Percentiles rank a stretch among this genome's conserved stretches.
These are phyloP conservation scores for Trametes meyenii DNA, from an alignment of 768 basidiomycete species.

Conservation along the genomic window DNA sequence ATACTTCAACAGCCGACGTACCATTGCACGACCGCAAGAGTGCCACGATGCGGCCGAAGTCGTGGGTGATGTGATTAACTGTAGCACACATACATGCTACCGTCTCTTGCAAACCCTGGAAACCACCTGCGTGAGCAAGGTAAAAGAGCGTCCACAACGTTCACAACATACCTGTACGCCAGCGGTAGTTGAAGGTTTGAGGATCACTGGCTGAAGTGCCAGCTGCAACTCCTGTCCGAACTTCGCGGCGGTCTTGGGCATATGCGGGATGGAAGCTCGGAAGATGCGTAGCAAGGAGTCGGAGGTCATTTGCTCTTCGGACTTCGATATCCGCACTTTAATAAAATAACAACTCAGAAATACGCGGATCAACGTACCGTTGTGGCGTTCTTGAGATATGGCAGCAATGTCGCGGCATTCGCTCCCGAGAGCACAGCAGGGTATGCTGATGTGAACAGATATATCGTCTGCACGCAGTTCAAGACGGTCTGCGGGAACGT, in stretches of 20 bases:
- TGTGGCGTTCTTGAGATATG: constrained; percentile 84
- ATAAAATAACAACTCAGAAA: background rate
- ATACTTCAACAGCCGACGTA: constrained; percentile 34
- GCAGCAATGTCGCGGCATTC: constrained; percentile 84
- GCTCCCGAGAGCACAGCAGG: constrained; percentile 81
- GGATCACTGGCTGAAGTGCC: constrained; percentile 87
- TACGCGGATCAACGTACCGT: constrained; percentile 52
- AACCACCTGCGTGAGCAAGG: background rate
- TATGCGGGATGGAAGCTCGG: constrained; percentile 77
- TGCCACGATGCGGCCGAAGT: constrained; percentile 75
- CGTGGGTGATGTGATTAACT: constrained; percentile 83
- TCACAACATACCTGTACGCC: constrained; percentile 57
- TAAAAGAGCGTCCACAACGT: background rate
- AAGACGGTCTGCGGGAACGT: constrained; percentile 62
- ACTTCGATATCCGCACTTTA: constrained; percentile 43
- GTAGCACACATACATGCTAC: constrained; percentile 92
- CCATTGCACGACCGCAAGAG: constrained; percentile 87
- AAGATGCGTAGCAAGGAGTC: constrained; percentile 92
- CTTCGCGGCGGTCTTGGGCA: constrained; percentile 87
- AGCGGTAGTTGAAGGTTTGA: constrained; percentile 74
- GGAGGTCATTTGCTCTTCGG: constrained; percentile 80
- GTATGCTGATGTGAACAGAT: constrained; percentile 80
- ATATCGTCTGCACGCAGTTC: constrained; percentile 84
- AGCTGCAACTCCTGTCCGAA: constrained; percentile 87
- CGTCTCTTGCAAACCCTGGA: constrained; percentile 83